Conservation (phyloP, 2,329 filamentous ascomycete genomes). For the Aaosphaeria pasadenensis region DNA sequence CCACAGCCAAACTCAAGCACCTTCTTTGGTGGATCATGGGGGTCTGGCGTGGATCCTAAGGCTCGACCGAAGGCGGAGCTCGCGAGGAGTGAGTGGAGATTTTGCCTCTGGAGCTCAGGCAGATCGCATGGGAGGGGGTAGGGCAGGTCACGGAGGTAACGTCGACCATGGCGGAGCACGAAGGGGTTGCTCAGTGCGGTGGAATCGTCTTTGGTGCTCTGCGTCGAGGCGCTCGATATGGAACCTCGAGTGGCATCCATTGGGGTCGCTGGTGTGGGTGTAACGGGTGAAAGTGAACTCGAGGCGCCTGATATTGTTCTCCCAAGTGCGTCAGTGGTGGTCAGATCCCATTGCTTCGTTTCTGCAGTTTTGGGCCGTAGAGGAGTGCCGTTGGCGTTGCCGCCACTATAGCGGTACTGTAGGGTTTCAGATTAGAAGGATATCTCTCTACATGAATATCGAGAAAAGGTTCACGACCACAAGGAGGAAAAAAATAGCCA, state of each 20-base stretch:
- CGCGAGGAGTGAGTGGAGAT: slow-evolving; percentile 75
- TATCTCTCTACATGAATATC: not conserved
- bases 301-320: slow-evolving; percentile 29
- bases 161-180: slow-evolving; percentile 72
- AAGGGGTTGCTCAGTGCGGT: slow-evolving; percentile 46
- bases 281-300: slow-evolving; percentile 14
- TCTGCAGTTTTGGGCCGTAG: slow-evolving; percentile 29
- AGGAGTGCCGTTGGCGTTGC: slow-evolving; percentile 20
- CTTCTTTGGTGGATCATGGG: slow-evolving; percentile 66
- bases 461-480: too few relatives aligned
- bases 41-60: slow-evolving; percentile 67
- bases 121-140: slow-evolving; percentile 92
- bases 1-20: slow-evolving; percentile 88
- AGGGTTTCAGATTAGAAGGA: slow-evolving; percentile 11
- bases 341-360: slow-evolving; percentile 36
- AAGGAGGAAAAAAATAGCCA: too few relatives aligned
- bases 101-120: slow-evolving; percentile 82
- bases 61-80: slow-evolving; percentile 79
- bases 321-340: slow-evolving; percentile 34
- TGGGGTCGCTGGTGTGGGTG: slow-evolving; percentile 13
- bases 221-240: slow-evolving; percentile 37
- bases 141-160: slow-evolving; percentile 74
- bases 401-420: slow-evolving; percentile 35
- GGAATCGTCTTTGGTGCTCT: slow-evolving; percentile 25
- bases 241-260: slow-evolving; percentile 39